Base-by-base conservation (phyloP, 306 rosid genomes). In the Vicia sativa region DNA sequence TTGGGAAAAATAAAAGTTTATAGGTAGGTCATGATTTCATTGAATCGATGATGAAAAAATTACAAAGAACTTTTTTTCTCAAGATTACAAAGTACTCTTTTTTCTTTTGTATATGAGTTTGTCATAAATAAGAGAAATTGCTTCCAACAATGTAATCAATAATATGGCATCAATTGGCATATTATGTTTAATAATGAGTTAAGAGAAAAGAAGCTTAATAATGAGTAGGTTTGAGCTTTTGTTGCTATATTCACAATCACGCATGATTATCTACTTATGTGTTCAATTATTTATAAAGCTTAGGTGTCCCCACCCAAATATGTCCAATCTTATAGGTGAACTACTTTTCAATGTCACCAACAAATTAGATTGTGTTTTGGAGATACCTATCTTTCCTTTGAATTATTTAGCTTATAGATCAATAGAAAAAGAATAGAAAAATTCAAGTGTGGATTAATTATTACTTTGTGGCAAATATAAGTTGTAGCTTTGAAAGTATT, bases 141-240 rank as follows among this genome's bases (percentile, higher is more conserved):
- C 42, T 23, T 43, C 53, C 67, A 71, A 23, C 2, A 66, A 67
- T 55, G 55, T 75, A 23, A 82, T 79, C 59, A 74, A 64, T 62
- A 71, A 67, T 75, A 49, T 37, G 67, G 66, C 61, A 75, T 69
- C 76, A 73, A 74, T 77, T 59, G 71, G 65, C 53, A 79, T 54
- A 53, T 68, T 70, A 54, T 9, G 23, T 2, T 21, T 21, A 21
- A 21, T 21, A 21, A 21, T 21, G 23, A 21, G 23, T 2, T 21
- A n/a, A n/a, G 1, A 21, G 1, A 21, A 21, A 2, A 21, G 2
- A 21, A 21, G 39, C 73, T 29, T 38, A 66, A 74, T 16, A 44
- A 48, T 56, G 70, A 59, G 75, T 39, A 48, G 76, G 78, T 74
- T 78, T 57, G 37, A 54, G 70, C 62, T 67, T 65, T 67, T 74